These are phyloP conservation scores for Calonectria fujianensis DNA, from an alignment of 2,329 filamentous ascomycete species.

Conservation along the genomic window DNA sequence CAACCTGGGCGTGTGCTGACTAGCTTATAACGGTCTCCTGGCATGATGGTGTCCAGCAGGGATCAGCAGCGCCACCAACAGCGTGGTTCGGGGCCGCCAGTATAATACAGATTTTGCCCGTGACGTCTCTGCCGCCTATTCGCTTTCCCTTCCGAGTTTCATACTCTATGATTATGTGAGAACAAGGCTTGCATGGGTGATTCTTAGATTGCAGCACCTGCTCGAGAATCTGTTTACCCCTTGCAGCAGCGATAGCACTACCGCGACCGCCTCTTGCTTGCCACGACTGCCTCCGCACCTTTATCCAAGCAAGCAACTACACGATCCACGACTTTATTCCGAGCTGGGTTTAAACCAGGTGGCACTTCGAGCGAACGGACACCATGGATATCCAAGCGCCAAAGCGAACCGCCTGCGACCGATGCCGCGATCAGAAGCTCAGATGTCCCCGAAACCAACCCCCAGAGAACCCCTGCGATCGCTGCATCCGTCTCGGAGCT, in stretches of 20 bases:
- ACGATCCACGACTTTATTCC: conserved; percentile 9
- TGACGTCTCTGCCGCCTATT: not conserved
- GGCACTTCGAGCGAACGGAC: not conserved
- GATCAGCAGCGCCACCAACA: conserved; percentile 17
- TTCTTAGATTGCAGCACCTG: conserved; percentile 13
- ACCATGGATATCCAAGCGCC: conserved; percentile 24
- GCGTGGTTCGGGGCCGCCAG: not conserved
- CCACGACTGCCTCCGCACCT: not conserved
- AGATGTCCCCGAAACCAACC: conserved; percentile 13
- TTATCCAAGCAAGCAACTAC: not conserved
- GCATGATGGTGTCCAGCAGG: conserved; percentile 21
- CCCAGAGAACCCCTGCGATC: not conserved
- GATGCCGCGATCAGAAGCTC: conserved; percentile 25
- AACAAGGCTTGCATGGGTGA: not conserved
- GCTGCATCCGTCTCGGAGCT: conserved; percentile 11
- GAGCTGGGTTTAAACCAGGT: conserved; percentile 3
- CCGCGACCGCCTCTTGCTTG: not conserved
- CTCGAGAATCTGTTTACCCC: not conserved
- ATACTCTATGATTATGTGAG: not conserved
- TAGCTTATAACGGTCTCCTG: conserved; percentile 2
- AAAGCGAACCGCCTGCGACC: conserved; percentile 22
- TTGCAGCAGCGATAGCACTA: conserved; percentile 3
- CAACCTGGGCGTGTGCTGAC: not conserved
- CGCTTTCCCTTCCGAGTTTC: not conserved
- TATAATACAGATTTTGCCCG: conserved; percentile 12